phyloP scores from a whole-genome alignment of 208 protist genomes.

The Angomonas ambiguus region DNA sequence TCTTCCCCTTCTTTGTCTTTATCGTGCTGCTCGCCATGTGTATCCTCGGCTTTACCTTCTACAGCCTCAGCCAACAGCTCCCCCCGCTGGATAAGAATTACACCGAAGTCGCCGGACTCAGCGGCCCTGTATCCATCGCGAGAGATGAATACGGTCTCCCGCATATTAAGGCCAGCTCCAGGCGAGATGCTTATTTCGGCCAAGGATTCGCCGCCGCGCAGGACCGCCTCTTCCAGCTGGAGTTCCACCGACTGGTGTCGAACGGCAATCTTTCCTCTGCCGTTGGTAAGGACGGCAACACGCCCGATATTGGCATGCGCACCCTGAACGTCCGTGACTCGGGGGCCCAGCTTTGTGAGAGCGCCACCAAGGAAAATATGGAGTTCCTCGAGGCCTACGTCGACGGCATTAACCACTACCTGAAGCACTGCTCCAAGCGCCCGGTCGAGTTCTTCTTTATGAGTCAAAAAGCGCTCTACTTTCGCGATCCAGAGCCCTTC shows the following conservation, averaged over 20 bases:
- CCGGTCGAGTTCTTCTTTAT: conserved; percentile 68
- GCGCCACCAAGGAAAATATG: conserved; percentile 15
- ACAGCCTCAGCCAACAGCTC: conserved; percentile 38
- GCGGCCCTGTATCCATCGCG: conserved; percentile 33
- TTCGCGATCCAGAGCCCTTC: conserved; percentile 43
- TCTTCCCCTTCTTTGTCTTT: conserved; percentile 44
- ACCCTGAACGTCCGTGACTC: conserved; percentile 40
- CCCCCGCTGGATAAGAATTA: conserved; percentile 44
- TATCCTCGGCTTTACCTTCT: conserved; percentile 44
- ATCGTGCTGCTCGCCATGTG: conserved; percentile 33
- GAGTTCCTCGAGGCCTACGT: conserved; percentile 36
- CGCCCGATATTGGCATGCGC: conserved; percentile 31
- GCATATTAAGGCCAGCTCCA: conserved; percentile 43
- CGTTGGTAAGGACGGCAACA: conserved; percentile 29
- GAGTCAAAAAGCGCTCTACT: conserved; percentile 24
- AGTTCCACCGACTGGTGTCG: conserved; percentile 43
- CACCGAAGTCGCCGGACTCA: conserved; percentile 32
- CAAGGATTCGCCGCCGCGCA: conserved; percentile 60
- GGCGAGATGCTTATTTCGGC: conserved; percentile 55
- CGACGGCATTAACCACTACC: conserved; percentile 51
- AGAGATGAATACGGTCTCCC: conserved; percentile 44
- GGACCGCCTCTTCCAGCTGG: conserved; percentile 62
- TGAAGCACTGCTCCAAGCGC: conserved; percentile 35
- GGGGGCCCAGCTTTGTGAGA: conserved; percentile 32
- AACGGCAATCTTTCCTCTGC: conserved; percentile 27